Evolutionary conservation across 2,329 filamentous ascomycete species (phyloP), one percentile per base, ranked within the genome.

Genomic region (Curvularia verruculosa): DNA sequence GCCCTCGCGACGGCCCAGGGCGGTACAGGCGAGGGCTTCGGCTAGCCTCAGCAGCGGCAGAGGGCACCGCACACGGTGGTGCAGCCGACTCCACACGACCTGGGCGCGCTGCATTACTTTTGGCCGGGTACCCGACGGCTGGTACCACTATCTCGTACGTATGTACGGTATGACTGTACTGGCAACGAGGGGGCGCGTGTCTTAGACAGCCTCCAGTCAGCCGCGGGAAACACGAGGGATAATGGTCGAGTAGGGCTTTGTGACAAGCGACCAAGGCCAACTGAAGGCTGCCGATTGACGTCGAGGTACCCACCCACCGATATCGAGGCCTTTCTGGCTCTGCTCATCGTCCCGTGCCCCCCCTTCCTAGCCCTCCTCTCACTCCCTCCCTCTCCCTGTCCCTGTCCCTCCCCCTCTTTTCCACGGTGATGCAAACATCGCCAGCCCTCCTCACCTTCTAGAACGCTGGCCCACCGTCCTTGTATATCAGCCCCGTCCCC

Each of bases 261-360:
- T 60, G 40, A 61, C 49, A 59, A 56, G 58, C 57, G 63, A 67
- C 66, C 61, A 58, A 63, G 54, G 60, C 59, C 59, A 58, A 61
- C 43, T 58, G 48, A 66, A 49, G 60, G 53, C 63, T 66, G 64
- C 60, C 61, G 58, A 63, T 72, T 72, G 70, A 73, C 68, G 66
- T 72, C 69, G 66, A 60, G 54, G 65, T 56, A 62, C 62, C 69
- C 70, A 70, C 67, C 56, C 59, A 51, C 58, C 52, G 62, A 60
- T 64, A 56, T 54, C 59, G 52, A 65, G n/a, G 63, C 54, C 50
- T 50, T 59, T 49, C 52, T 57, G 57, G 58, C 54, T 52, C 60
- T 63, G 49, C 59, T 49, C 47, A 37, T 54, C 45, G 43, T 56
- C 49, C 49, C 36, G 54, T 56, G 54, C 49, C 43, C 54, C 34